These are phyloP conservation scores for Noccaea bulbosa DNA, from an alignment of 345 rosid genomes.

Conservation along the genomic window DNA sequence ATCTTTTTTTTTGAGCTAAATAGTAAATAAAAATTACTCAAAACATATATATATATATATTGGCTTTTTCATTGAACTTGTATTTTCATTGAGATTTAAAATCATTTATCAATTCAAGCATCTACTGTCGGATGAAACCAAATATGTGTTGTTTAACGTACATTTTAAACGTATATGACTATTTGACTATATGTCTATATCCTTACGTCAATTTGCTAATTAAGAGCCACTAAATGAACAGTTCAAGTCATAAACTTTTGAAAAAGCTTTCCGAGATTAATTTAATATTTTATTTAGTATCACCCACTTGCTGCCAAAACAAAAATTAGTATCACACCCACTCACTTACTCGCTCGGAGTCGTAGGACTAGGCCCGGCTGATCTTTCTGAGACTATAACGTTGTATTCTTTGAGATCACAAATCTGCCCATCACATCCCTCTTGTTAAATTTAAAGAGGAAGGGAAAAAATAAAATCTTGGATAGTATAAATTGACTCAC, in stretches of 20 bases:
- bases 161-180: constrained; percentile 22
- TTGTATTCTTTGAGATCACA: constrained; percentile 21
- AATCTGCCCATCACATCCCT: constrained; percentile 20
- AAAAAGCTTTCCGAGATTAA: neutral
- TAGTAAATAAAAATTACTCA: neutral
- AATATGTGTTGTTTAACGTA: neutral
- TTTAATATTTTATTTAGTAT: neutral
- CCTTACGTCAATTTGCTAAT: neutral
- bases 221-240: constrained; percentile 34
- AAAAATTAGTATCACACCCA: constrained; percentile 7
- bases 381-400: constrained; percentile 14
- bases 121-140: neutral
- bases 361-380: neutral
- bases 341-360: neutral
- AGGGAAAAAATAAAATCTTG: neutral
- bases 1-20: neutral
- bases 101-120: neutral
- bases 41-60: neutral
- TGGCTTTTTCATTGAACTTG: neutral
- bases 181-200: neutral
- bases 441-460: neutral
- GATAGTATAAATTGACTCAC: constrained; percentile 25
- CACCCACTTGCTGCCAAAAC: neutral
- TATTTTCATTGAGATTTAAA: neutral
- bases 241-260: neutral